phyloP scores from a whole-genome alignment of 805 yeast genomes.

The Kurtzmaniella fragi region DNA sequence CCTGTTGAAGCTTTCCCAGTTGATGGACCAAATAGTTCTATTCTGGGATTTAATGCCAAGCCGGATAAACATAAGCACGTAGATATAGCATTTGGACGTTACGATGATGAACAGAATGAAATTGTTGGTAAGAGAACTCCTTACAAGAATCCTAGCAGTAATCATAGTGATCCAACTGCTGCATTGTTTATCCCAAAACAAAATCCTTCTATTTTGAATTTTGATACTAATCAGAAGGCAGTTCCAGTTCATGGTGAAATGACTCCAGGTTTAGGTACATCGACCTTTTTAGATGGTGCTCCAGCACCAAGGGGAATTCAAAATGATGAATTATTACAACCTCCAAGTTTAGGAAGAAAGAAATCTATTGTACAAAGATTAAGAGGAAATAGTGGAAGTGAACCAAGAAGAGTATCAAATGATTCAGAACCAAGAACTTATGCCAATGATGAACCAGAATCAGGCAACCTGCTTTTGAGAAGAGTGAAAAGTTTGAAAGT shows the following conservation, averaged over 20 bases:
- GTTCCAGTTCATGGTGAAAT: conserved; percentile 79
- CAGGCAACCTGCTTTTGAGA: conserved; percentile 60
- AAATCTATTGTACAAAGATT: conserved; percentile 76
- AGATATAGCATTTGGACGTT: conserved; percentile 73
- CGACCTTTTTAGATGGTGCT: conserved; percentile 93
- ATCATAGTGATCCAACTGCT: conserved; percentile 14
- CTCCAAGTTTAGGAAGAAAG: conserved; percentile 57
- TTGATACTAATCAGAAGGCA: conserved; percentile 67
- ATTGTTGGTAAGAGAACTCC: conserved; percentile 26
- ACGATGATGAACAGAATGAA: conserved; percentile 39
- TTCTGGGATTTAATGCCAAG: conserved; percentile 60
- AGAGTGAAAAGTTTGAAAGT: conserved; percentile 90
- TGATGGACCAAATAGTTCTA: conserved; percentile 89
- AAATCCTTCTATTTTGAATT: conserved; percentile 51
- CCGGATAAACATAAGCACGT: conserved; percentile 47
- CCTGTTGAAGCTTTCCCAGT: conserved; percentile 95
- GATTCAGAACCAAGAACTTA: conserved; percentile 12
- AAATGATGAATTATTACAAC: conserved; percentile 21
- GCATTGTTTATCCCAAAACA: conserved; percentile 39
- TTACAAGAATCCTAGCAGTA: conserved; percentile 13
- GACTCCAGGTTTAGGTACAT: conserved; percentile 84
- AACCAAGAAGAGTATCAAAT: conserved; percentile 28
- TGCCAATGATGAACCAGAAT: conserved; percentile 12
- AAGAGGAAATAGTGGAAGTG: conserved; percentile 35
- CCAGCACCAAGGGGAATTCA: conserved; percentile 62